Evolutionary conservation across 805 yeast species (phyloP).

Genomic region (Crinitomyces ghanaensis): DNA sequence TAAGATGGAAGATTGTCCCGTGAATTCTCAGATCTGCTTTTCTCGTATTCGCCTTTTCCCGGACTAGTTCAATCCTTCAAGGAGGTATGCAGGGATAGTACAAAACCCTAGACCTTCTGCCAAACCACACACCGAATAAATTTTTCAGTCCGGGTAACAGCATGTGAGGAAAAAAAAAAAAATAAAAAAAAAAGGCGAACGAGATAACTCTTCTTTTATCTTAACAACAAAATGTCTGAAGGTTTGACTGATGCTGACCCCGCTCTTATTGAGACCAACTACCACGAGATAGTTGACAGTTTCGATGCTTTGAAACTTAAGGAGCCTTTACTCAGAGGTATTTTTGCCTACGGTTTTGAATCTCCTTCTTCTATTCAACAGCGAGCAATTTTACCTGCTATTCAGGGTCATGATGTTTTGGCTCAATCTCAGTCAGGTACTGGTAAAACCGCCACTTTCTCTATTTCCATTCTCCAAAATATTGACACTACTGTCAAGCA

Average conservation of each 20-base stretch:
- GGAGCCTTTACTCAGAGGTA: constrained; percentile 33
- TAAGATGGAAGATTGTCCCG: too few relatives aligned
- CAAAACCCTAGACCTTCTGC: too few relatives aligned
- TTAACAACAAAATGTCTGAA: constrained; percentile 25
- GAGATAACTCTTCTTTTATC: neutral
- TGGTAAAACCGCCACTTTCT: constrained; percentile 97
- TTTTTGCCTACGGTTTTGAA: constrained; percentile 88
- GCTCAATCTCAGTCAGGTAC: constrained; percentile 99
- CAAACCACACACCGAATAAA: too few relatives aligned
- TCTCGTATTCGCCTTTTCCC: too few relatives aligned
- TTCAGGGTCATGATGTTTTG: constrained; percentile 86
- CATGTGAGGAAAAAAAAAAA: too few relatives aligned
- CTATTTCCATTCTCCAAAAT: constrained; percentile 85
- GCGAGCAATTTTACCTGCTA: constrained; percentile 92
- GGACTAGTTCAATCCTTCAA: too few relatives aligned
- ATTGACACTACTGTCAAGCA: constrained; percentile 63
- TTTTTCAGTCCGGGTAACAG: too few relatives aligned
- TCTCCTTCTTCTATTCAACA: constrained; percentile 96
- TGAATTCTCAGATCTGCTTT: too few relatives aligned
- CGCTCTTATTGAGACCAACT: constrained; percentile 82
- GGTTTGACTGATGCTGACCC: constrained; percentile 57
- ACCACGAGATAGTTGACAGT: constrained; percentile 74
- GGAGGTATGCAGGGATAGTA: too few relatives aligned
- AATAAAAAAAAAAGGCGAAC: constrained; percentile 1
- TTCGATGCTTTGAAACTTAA: constrained; percentile 70